Percentiles rank a stretch among this genome's conserved stretches.
phyloP scores from a whole-genome alignment of 192 early-diverging fungal species.

The Coemansia sp. region DNA sequence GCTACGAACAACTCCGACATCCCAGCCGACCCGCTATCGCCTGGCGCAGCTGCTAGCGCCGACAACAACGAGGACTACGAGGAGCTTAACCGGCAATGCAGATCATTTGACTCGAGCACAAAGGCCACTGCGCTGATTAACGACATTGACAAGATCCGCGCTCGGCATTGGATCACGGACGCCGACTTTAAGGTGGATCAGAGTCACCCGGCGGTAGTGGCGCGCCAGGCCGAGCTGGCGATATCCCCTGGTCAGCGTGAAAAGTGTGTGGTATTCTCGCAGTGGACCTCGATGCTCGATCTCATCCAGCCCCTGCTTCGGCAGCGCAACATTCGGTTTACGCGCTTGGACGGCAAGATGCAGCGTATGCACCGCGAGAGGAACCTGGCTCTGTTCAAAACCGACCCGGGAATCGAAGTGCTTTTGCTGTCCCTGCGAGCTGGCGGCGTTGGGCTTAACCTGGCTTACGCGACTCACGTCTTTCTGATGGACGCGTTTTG shows the following conservation, averaged over 20 bases:
- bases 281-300: slow-evolving; percentile 86
- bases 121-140: slow-evolving; percentile 26
- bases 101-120: slow-evolving; percentile 40
- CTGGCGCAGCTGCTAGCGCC: background rate
- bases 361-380: slow-evolving; percentile 59
- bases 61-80: slow-evolving; percentile 12
- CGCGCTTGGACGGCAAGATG: slow-evolving; percentile 81
- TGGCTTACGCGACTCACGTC: slow-evolving; percentile 72
- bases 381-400: slow-evolving; percentile 63
- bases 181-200: slow-evolving; percentile 38
- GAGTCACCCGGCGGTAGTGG: slow-evolving; percentile 25
- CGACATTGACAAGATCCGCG: slow-evolving; percentile 41
- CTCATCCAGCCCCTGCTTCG: slow-evolving; percentile 61
- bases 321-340: slow-evolving; percentile 58
- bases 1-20: background rate
- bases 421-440: slow-evolving; percentile 70
- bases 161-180: slow-evolving; percentile 34
- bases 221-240: slow-evolving; percentile 21
- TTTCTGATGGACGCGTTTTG: slow-evolving; percentile 76
- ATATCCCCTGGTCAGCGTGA: slow-evolving; percentile 31
- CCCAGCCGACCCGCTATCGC: background rate
- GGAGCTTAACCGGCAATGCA: slow-evolving; percentile 38
- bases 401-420: slow-evolving; percentile 57
- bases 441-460: slow-evolving; percentile 70
- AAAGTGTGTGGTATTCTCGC: slow-evolving; percentile 92